phyloP scores from a whole-genome alignment of 352 stramenopile genomes.

The Phytophthora nicotianae region DNA sequence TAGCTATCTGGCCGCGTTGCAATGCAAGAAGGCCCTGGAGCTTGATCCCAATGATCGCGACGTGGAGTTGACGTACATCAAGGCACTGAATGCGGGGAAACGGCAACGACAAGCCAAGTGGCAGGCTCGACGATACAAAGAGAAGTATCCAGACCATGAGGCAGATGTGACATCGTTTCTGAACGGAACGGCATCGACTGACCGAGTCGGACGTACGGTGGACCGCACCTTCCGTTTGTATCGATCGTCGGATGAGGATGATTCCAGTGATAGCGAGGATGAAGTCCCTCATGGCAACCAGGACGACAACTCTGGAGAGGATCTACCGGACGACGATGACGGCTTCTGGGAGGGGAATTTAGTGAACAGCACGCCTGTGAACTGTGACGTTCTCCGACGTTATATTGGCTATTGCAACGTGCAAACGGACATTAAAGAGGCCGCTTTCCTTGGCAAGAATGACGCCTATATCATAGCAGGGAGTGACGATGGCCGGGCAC shows the following conservation, averaged over 20 bases:
- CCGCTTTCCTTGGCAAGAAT: conserved; percentile 86
- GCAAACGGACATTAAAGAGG: conserved; percentile 92
- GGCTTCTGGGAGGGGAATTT: conserved; percentile 60
- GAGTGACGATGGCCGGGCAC: conserved; percentile 85
- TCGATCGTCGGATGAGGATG: conserved; percentile 34
- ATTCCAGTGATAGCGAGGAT: conserved; percentile 35
- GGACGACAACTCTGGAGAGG: conserved; percentile 16
- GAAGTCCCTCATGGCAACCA: conserved; percentile 26
- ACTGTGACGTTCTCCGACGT: conserved; percentile 67
- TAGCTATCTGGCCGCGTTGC: conserved; percentile 59
- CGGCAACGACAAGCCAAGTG: conserved; percentile 47
- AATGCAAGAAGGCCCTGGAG: conserved; percentile 71
- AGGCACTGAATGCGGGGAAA: conserved; percentile 49
- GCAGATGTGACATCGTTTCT: conserved; percentile 51
- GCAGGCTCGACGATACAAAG: conserved; percentile 48
- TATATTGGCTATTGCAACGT: conserved; percentile 90
- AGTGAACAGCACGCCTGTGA: conserved; percentile 48
- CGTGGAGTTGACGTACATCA: conserved; percentile 66
- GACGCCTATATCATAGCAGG: conserved; percentile 87
- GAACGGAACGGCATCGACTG: conserved; percentile 9
- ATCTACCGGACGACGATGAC: conserved; percentile 39
- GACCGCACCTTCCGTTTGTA: conserved; percentile 16
- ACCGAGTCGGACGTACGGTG: not conserved
- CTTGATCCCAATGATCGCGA: conserved; percentile 50
- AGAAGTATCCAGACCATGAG: conserved; percentile 49